Conservation (phyloP, 2,329 filamentous ascomycete genomes). For the Trichophyton schoenleinii region DNA sequence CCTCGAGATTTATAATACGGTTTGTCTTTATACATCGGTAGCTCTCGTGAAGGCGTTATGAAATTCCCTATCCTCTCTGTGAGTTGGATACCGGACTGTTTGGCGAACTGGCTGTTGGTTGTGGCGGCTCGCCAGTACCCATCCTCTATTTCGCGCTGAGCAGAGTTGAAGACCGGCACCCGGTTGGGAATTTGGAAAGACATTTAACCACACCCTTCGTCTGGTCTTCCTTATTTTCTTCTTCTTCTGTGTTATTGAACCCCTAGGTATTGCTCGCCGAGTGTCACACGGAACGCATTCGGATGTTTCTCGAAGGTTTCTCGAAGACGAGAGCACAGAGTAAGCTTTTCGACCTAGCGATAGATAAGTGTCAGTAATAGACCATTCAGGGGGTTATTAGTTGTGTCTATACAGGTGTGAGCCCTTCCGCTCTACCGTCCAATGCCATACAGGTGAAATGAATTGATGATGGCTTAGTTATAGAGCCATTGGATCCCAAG, state of each 20-base stretch:
- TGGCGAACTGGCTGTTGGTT: slow-evolving; percentile 16
- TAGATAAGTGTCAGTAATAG: neutral
- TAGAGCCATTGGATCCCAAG: neutral
- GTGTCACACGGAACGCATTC: neutral
- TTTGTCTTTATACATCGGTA: slow-evolving; percentile 99
- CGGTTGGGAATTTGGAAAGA: slow-evolving; percentile 55
- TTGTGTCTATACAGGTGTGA: neutral
- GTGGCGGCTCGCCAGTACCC: slow-evolving; percentile 47
- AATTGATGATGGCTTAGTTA: neutral
- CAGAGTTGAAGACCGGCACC: slow-evolving; percentile 55
- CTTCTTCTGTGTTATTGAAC: neutral
- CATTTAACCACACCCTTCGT: slow-evolving; percentile 17
- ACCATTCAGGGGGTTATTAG: neutral
- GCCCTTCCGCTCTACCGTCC: no score
- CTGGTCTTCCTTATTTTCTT: neutral
- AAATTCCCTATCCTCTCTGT: slow-evolving; percentile 52
- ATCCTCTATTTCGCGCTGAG: slow-evolving; percentile 54
- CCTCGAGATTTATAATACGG: slow-evolving; percentile 53
- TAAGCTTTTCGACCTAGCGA: neutral
- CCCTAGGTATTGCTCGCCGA: neutral
- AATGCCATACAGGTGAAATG: neutral
- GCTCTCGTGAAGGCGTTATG: slow-evolving; percentile 48
- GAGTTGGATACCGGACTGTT: slow-evolving; percentile 32
- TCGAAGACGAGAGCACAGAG: neutral
- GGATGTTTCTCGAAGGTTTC: neutral